Evolutionary conservation across 2,329 filamentous ascomycete genomes (phyloP).

Genomic region (Dactylellina leptospora): DNA sequence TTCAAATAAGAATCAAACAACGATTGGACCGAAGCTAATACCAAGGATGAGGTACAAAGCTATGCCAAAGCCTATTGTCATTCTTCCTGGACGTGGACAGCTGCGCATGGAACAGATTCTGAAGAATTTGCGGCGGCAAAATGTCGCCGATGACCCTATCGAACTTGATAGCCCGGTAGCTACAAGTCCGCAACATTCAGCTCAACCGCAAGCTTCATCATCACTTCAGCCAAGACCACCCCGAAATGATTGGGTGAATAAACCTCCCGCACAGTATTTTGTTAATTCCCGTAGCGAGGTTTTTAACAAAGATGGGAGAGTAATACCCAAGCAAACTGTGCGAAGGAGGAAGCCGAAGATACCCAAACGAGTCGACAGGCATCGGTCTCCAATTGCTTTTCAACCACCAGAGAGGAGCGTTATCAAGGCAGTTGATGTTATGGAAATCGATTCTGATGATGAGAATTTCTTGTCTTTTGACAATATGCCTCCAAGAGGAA

Average conservation of each 20-base stretch:
- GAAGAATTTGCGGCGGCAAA: background rate
- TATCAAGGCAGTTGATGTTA: background rate
- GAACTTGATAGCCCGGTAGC: background rate
- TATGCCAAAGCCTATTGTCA: slow-evolving; percentile 15
- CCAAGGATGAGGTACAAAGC: slow-evolving; percentile 6
- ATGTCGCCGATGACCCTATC: slow-evolving; percentile 12
- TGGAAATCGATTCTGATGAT: slow-evolving; percentile 25
- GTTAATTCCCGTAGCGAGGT: slow-evolving; percentile 9
- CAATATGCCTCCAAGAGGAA: slow-evolving; percentile 46
- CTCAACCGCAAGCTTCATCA: background rate
- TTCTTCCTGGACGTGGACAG: background rate
- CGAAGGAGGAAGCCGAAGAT: slow-evolving; percentile 1
- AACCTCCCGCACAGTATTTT: slow-evolving; percentile 2
- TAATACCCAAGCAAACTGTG: background rate
- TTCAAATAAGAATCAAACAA: background rate
- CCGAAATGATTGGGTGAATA: slow-evolving; percentile 5
- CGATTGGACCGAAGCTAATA: background rate
- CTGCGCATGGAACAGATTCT: slow-evolving; percentile 27
- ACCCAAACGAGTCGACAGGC: slow-evolving; percentile 21
- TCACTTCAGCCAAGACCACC: background rate
- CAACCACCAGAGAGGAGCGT: slow-evolving; percentile 27
- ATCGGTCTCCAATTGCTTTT: slow-evolving; percentile 18
- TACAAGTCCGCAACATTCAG: background rate
- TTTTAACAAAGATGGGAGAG: slow-evolving; percentile 20
- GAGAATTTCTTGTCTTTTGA: slow-evolving; percentile 26